Evolutionary conservation across 768 basidiomycete species (phyloP).

Genomic region (Mycena metata): DNA sequence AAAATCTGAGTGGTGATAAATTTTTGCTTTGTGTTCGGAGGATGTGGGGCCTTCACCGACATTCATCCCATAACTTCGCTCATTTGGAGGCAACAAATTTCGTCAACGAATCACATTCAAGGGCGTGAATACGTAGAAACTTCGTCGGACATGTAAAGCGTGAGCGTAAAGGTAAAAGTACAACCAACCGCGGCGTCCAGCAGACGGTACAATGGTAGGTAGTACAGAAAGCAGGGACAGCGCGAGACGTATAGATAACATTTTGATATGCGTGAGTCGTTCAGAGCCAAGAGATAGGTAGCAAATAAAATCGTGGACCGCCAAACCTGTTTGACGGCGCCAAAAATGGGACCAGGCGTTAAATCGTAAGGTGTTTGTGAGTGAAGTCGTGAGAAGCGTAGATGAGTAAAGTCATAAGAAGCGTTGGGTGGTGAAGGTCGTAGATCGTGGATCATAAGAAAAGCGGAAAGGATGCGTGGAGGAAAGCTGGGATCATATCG

Average conservation of each 20-base stretch:
- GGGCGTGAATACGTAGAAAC: constrained; percentile 28
- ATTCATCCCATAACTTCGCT: no score
- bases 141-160: constrained; percentile 9
- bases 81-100: no score
- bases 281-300: constrained; percentile 13
- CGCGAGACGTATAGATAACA: constrained; percentile 23
- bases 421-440: constrained; percentile 4
- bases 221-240: constrained; percentile 36
- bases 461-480: background rate
- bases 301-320: background rate
- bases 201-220: constrained; percentile 23
- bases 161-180: constrained; percentile 13
- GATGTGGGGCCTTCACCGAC: no score
- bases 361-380: constrained; percentile 12
- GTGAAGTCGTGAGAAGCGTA: constrained; percentile 22
- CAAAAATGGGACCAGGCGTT: background rate
- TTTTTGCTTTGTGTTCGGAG: no score
- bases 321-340: background rate
- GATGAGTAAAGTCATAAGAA: constrained; percentile 12
- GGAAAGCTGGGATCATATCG: constrained; percentile 4
- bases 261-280: constrained; percentile 24
- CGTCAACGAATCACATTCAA: constrained; percentile 33
- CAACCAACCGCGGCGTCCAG: constrained; percentile 17
- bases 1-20: no score
- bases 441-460: constrained; percentile 12